These are phyloP conservation scores for Aspergillus amoenus DNA, from an alignment of 2,329 filamentous ascomycete genomes.

Conservation along the genomic window DNA sequence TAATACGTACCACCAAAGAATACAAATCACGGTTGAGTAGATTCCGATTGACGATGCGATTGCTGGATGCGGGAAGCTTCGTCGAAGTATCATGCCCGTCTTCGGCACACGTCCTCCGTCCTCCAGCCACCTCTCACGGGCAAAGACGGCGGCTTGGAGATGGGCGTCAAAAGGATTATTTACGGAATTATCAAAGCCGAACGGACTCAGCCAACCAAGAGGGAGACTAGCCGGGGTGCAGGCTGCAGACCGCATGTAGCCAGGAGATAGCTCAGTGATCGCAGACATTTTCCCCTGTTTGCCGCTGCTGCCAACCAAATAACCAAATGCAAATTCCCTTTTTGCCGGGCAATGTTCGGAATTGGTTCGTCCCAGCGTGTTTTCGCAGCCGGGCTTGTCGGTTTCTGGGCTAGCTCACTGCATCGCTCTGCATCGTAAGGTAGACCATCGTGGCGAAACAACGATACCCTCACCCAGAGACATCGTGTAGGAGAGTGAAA, in stretches of 20 bases:
- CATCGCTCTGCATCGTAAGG: slow-evolving; percentile 8
- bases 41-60: background rate
- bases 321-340: slow-evolving; percentile 2
- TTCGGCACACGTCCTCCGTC: slow-evolving; percentile 24
- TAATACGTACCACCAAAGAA: slow-evolving; percentile 15
- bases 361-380: slow-evolving; percentile 12
- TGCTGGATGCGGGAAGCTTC: slow-evolving; percentile 22
- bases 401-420: slow-evolving; percentile 15
- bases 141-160: background rate
- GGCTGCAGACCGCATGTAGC: slow-evolving; percentile 10
- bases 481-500: background rate
- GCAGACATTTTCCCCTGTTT: slow-evolving; percentile 22
- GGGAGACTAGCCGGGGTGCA: background rate
- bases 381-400: slow-evolving; percentile 11
- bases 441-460: background rate
- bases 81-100: slow-evolving; percentile 15
- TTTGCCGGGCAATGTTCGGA: slow-evolving; percentile 23
- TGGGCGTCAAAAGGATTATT: background rate
- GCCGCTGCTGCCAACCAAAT: slow-evolving; percentile 25
- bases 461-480: background rate
- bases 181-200: background rate
- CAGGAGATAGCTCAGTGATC: background rate
- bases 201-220: slow-evolving; percentile 12
- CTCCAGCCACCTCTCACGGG: slow-evolving; percentile 11
- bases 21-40: slow-evolving; percentile 15